A percentile compares a stretch with the other conserved stretches of the same genome.
phyloP scores from a whole-genome alignment of 1,284 basidiomycete species.

The Hymenochaete sp. region DNA sequence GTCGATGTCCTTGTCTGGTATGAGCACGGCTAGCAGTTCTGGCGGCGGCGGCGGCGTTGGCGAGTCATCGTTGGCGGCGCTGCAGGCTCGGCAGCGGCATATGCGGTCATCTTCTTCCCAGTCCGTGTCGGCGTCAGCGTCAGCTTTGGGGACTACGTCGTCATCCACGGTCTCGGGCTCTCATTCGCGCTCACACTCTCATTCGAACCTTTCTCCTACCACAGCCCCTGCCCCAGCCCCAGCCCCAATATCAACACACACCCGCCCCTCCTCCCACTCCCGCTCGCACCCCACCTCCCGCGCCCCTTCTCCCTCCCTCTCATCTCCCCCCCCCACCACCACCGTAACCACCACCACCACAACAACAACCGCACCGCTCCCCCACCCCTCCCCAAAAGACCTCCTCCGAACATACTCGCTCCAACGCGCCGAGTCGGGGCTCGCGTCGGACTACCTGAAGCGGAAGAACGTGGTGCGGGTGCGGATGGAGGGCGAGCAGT shows the following conservation, averaged over 20 bases:
- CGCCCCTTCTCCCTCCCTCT: not conserved
- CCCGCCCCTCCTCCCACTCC: too few relatives aligned
- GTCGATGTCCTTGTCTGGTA: too few relatives aligned
- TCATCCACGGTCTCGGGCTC: too few relatives aligned
- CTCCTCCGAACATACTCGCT: constrained; percentile 67
- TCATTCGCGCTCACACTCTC: constrained; percentile 14
- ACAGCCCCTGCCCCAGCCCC: constrained; percentile 7
- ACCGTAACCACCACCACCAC: not conserved
- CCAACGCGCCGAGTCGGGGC: constrained; percentile 84
- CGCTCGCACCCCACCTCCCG: not conserved
- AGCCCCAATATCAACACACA: too few relatives aligned
- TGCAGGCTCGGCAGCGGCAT: too few relatives aligned
- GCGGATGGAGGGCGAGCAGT: constrained; percentile 91
- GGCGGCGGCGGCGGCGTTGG: too few relatives aligned
- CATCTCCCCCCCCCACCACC: not conserved
- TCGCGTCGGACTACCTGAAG: constrained; percentile 94
- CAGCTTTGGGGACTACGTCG: too few relatives aligned
- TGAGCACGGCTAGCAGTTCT: too few relatives aligned
- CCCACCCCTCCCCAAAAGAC: constrained; percentile 36
- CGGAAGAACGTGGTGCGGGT: constrained; percentile 92
- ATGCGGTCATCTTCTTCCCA: too few relatives aligned
- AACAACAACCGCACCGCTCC: not conserved
- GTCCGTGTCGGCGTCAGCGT: too few relatives aligned
- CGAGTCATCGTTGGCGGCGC: too few relatives aligned
- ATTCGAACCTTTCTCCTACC: too few relatives aligned